Evolutionary conservation across 805 yeast species (phyloP), one percentile per base, ranked within the genome.

Genomic region (Wickerhamomyces canadensis): DNA sequence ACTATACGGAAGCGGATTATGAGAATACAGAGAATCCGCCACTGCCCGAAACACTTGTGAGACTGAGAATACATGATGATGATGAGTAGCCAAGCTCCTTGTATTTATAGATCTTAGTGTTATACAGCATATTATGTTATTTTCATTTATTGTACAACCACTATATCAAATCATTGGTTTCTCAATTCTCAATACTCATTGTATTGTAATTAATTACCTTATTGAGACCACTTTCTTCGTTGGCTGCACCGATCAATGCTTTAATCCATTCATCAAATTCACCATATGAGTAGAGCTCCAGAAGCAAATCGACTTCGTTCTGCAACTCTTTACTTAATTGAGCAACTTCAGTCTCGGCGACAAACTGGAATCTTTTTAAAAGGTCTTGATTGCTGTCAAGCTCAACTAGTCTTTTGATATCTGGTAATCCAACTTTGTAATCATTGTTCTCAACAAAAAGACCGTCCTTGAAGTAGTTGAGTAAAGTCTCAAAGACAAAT

Each of bases 21-120:
- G 58, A 53, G 29, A 48, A 52, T 21, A 43, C 44, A 7, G 54
- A 54, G 23, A 60, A 55, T 1, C 58, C 63, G 3, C 81, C 84
- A 2, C 57, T 76, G 31, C 86, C 89, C 1, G 89, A 80, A 49
- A 65, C 83, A 0, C 58, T 82, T 44, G 81, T 82, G 4, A 63
- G 89, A 34, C 67, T 82, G 23, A 66, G 70, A 33, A 53, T 78
- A 13, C 68, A 69, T 30, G 64, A 68, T n/a, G 71, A 67, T n/a
- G 26, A 41, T 17, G 39, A 33, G 19, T 34, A 31, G 19, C 23
- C 19, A 18, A 22, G 6, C 11, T 31, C 11, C 12, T 17, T n/a
- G 23, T 6, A 18, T 29, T 29, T 11, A 16, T 12, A 13, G 4
- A n/a, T n/a, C n/a, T n/a, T n/a, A n/a, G n/a, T n/a, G 45, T 25